phyloP scores from a whole-genome alignment of 352 stramenopile species.

The Elongisporangium senticosum region DNA sequence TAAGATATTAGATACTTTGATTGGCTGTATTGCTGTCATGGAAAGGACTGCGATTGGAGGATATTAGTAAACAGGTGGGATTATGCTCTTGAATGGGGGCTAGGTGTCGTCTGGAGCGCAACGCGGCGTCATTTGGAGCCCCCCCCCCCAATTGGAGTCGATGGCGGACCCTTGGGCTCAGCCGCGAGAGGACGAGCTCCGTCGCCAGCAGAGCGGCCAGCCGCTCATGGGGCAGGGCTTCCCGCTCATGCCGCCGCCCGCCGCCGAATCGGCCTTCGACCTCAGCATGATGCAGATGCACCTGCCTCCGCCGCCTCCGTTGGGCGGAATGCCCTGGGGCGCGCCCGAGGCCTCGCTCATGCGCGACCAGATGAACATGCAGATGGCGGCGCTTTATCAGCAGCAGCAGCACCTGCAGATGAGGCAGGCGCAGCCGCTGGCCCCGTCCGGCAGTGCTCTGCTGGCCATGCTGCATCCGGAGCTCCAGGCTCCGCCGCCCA shows the following conservation, averaged over 20 bases:
- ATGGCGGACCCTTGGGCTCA: neutral
- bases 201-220: slow-evolving; percentile 4
- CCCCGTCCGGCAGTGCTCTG: slow-evolving; percentile 28
- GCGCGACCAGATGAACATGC: slow-evolving; percentile 72
- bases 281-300: slow-evolving; percentile 5
- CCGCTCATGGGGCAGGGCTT: slow-evolving; percentile 19
- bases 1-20: neutral
- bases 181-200: neutral
- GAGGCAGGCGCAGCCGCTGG: slow-evolving; percentile 23
- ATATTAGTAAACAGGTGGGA: neutral
- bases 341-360: slow-evolving; percentile 14
- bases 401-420: slow-evolving; percentile 16
- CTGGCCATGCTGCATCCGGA: slow-evolving; percentile 30
- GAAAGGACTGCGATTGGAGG: neutral
- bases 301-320: slow-evolving; percentile 7
- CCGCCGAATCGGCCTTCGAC: neutral
- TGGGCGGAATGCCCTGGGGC: slow-evolving; percentile 10
- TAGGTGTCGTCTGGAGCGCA: neutral
- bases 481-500: slow-evolving; percentile 6
- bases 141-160: neutral
- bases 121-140: neutral
- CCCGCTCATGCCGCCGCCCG: slow-evolving; percentile 9
- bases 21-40: neutral
- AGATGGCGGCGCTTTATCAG: slow-evolving; percentile 72
- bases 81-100: neutral